Evolutionary conservation across 1,284 basidiomycete species (phyloP).

Genomic region (Ustilago esculenta): DNA sequence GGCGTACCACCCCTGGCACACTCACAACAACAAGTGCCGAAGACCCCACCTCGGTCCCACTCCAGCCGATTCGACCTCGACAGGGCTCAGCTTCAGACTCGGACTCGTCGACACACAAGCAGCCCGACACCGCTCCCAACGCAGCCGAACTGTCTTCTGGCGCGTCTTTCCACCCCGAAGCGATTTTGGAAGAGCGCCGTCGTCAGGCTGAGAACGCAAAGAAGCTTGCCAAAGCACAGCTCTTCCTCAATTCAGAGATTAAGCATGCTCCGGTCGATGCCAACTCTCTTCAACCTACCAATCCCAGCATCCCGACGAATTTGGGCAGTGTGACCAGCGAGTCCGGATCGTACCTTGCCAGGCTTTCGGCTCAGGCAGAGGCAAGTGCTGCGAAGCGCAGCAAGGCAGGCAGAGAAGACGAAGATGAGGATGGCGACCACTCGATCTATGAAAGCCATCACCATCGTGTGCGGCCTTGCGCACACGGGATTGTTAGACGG

Average conservation of each 20-base stretch:
- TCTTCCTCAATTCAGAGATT: constrained; percentile 32
- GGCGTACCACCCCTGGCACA: background rate
- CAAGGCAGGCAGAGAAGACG: background rate
- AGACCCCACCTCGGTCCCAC: background rate
- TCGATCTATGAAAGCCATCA: constrained; percentile 1
- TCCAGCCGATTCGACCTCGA: background rate
- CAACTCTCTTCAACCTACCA: background rate
- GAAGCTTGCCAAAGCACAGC: constrained; percentile 30
- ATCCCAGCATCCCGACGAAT: background rate
- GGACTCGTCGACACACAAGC: constrained; percentile 15
- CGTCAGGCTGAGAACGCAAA: constrained; percentile 14
- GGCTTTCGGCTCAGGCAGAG: constrained; percentile 28
- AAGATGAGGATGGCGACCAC: constrained; percentile 21
- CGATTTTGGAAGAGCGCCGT: constrained; percentile 11
- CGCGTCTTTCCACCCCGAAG: background rate
- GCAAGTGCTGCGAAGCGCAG: constrained; percentile 1
- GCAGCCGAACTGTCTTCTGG: background rate
- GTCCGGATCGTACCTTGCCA: constrained; percentile 25
- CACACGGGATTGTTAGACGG: constrained; percentile 21
- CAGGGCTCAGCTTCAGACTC: constrained; percentile 15
- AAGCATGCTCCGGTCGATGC: constrained; percentile 10
- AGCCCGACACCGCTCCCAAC: background rate
- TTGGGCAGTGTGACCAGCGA: constrained; percentile 29
- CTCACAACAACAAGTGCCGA: background rate
- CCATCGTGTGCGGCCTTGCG: background rate